These are phyloP conservation scores for Seiridium cupressi DNA, from an alignment of 2,329 filamentous ascomycete species.

Conservation along the genomic window DNA sequence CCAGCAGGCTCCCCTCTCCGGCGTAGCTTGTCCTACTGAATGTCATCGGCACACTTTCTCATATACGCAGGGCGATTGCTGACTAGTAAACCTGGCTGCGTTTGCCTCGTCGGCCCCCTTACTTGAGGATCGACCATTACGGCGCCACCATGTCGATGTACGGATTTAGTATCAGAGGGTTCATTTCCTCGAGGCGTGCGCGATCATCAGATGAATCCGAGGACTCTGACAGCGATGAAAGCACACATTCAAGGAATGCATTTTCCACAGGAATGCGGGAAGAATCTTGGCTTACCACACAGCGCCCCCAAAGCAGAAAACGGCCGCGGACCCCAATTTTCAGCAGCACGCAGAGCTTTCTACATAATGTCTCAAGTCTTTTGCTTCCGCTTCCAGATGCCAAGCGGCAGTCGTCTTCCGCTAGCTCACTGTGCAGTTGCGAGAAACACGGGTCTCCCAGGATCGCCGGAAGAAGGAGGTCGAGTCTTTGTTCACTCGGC, in stretches of 20 bases:
- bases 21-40: too few species aligned
- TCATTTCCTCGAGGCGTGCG: constrained; percentile 34
- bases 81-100: not conserved
- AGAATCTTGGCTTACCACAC: constrained; percentile 22
- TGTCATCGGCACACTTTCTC: too few species aligned
- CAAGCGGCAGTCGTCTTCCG: constrained; percentile 39
- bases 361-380: constrained; percentile 34
- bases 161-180: constrained; percentile 41
- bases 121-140: constrained; percentile 14
- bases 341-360: constrained; percentile 34
- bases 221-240: constrained; percentile 18
- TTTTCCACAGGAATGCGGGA: constrained; percentile 15
- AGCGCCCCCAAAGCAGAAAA: constrained; percentile 26
- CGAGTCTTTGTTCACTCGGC: constrained; percentile 32
- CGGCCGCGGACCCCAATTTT: constrained; percentile 34
- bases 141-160: constrained; percentile 37
- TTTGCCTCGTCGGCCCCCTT: constrained; percentile 22
- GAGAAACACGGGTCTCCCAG: constrained; percentile 31
- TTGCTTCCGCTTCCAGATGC: constrained; percentile 36
- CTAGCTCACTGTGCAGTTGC: constrained; percentile 44
- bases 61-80: too few species aligned
- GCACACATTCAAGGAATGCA: not conserved
- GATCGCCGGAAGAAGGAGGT: constrained; percentile 27
- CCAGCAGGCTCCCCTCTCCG: too few species aligned
- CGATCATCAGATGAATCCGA: constrained; percentile 22